These are phyloP conservation scores for Zygnema circumcarinatum DNA, from an alignment of 139 green algal genomes.

Conservation along the genomic window DNA sequence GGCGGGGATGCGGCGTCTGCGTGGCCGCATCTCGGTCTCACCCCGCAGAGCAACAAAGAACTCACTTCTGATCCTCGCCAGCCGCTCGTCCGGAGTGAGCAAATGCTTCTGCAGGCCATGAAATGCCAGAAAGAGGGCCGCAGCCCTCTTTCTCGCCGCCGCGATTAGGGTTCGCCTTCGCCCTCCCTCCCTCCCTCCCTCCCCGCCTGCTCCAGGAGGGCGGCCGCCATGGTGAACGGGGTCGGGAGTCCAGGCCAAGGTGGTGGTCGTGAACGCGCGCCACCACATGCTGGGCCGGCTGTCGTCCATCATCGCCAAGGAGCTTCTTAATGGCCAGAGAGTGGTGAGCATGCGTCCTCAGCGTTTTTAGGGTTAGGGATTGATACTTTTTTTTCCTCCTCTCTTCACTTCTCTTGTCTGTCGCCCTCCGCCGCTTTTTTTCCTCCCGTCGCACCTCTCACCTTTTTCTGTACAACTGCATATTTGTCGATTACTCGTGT, in stretches of 20 bases:
- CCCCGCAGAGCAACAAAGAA: slow-evolving; percentile 27
- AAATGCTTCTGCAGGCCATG: slow-evolving; percentile 40
- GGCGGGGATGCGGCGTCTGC: slow-evolving; percentile 4
- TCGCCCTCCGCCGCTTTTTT: too few species aligned
- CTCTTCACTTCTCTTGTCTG: too few species aligned
- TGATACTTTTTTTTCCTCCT: too few species aligned
- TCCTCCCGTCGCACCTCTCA: too few species aligned
- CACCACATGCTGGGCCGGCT: slow-evolving; percentile 97
- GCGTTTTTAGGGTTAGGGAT: neutral
- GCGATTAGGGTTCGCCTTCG: too few species aligned
- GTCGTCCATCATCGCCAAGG: slow-evolving; percentile 95
- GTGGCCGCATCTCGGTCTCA: slow-evolving; percentile 26
- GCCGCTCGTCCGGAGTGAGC: slow-evolving; percentile 34
- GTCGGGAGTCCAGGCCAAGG: slow-evolving; percentile 32
- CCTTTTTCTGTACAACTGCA: too few species aligned
- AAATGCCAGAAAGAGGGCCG: slow-evolving; percentile 1
- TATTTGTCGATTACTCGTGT: too few species aligned
- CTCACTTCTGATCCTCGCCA: slow-evolving; percentile 8
- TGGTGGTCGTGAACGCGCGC: slow-evolving; percentile 87
- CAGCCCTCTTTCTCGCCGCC: too few species aligned
- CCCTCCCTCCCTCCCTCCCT: too few species aligned
- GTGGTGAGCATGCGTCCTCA: slow-evolving; percentile 70
- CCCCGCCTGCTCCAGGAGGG: too few species aligned
- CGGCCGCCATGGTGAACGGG: slow-evolving; percentile 57
- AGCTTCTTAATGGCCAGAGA: slow-evolving; percentile 93